Evolutionary conservation across 2,329 filamentous ascomycete genomes (phyloP), one percentile per base, ranked within the genome.

Genomic region (Verticillium longisporum): DNA sequence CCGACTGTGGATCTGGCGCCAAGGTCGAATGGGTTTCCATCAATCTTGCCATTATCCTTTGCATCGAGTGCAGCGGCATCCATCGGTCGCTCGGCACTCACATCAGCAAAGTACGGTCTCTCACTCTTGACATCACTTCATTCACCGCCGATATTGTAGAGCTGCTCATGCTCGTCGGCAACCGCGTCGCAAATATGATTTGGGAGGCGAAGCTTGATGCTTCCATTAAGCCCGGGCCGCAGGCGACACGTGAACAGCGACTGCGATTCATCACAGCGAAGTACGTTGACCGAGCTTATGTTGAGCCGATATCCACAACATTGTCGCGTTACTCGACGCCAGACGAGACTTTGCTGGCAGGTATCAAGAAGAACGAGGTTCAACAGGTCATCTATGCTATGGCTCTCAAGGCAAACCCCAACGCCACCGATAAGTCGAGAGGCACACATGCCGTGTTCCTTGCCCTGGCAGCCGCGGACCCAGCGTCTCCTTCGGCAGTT

Each of bases 11-110:
- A 11, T 96, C 92, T 7, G 89, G 90, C 37, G 85, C 88, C 70
- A 98, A 97, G 77, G 93, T 97, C 26, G 95, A 99, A 74, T 99
- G 95, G 95, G 95, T 98, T 33, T 98, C 95, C 0, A 97, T 99
- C 76, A 99, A 99, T 69, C 82, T 99, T 4, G 95, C 91, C 55
- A 97, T 99, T 63, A 88, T 99, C 60, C 83, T 99, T 21, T 99
- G 95, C 77, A 97, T 97, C 72, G 94, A 99, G 74, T 99, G 95
- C 76, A 97, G 93, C 72, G 95, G 95, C 65, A 97, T 99, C 64
- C 95, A 99, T 75, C 88, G 95, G 53, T 98, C 94, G 1, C 83
- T 99, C 3, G 95, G 95, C 13, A 99, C 95, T 1, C 95, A 99
- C 74, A 97, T 99, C 71, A 97, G 92, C 74, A 99, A 99, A 77